These are phyloP conservation scores for Hymenoscyphus occultus DNA, from an alignment of 2,329 filamentous ascomycete genomes.

Conservation along the genomic window DNA sequence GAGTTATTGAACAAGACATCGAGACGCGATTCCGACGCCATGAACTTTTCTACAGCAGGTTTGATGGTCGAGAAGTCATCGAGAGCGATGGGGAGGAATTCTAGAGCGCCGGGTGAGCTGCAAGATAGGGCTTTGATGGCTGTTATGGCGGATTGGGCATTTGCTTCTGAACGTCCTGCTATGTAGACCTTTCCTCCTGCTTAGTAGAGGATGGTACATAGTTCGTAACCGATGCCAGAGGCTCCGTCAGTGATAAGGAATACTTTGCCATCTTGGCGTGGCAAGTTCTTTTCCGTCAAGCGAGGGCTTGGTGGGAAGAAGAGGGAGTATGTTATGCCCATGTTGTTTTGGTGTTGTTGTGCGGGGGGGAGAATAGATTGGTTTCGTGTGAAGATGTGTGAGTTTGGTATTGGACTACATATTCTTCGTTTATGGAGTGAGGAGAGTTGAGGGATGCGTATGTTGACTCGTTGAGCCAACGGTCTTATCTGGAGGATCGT, in stretches of 20 bases:
- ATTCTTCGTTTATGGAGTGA: too few relatives aligned
- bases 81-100: slow-evolving; percentile 39
- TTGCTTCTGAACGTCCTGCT: slow-evolving; percentile 40
- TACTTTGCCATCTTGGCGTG: slow-evolving; percentile 12
- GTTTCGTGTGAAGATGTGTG: too few relatives aligned
- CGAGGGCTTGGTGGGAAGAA: slow-evolving; percentile 37
- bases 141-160: slow-evolving; percentile 38
- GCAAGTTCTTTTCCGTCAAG: slow-evolving; percentile 39
- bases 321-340: slow-evolving; percentile 4
- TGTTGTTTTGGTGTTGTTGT: slow-evolving; percentile 1
- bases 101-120: slow-evolving; percentile 30
- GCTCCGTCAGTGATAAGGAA: slow-evolving; percentile 20
- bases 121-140: slow-evolving; percentile 32
- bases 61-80: slow-evolving; percentile 39
- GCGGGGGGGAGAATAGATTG: too few relatives aligned
- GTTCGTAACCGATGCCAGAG: slow-evolving; percentile 36
- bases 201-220: slow-evolving; percentile 38
- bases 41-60: slow-evolving; percentile 35
- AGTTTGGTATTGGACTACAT: too few relatives aligned
- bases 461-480: too few relatives aligned
- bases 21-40: slow-evolving; percentile 35
- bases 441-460: too few relatives aligned
- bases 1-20: slow-evolving; percentile 41
- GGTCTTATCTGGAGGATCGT: too few relatives aligned
- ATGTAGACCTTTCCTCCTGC: slow-evolving; percentile 43